These are phyloP conservation scores for Straminergon stramineum DNA, from an alignment of 225 moss, liverwort and hornwort species.

Conservation along the genomic window DNA sequence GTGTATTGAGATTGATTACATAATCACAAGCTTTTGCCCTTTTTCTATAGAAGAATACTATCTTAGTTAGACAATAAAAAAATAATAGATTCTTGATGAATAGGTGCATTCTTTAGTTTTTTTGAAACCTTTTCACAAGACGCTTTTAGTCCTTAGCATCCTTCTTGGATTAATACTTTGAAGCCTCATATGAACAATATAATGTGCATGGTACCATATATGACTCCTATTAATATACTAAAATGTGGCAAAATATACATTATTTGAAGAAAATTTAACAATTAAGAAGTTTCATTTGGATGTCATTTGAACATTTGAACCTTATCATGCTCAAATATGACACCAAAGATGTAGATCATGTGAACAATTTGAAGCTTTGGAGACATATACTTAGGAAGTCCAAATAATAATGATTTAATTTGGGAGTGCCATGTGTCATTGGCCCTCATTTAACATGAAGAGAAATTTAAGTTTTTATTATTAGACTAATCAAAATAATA, in stretches of 20 bases:
- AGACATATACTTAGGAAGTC: background rate
- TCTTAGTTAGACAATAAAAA: too few species aligned
- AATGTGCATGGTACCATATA: background rate
- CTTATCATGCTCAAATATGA: background rate
- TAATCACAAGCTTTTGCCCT: too few species aligned
- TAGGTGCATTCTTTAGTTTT: too few species aligned
- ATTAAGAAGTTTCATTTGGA: background rate
- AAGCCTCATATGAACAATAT: fast-evolving
- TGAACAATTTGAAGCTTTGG: background rate
- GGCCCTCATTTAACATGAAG: fast-evolving
- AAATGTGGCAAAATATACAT: background rate
- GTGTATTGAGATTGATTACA: too few species aligned
- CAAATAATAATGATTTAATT: background rate
- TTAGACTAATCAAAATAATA: too few species aligned
- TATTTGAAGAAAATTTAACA: fast-evolving
- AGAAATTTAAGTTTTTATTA: too few species aligned
- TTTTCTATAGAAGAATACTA: too few species aligned
- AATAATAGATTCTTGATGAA: too few species aligned
- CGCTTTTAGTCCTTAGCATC: too few species aligned
- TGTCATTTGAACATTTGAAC: background rate
- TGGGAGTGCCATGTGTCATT: background rate
- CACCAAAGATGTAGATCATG: too few species aligned
- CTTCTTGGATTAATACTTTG: too few species aligned
- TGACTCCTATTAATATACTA: background rate
- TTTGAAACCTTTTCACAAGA: too few species aligned